Evolutionary conservation across 2,329 filamentous ascomycete species (phyloP), one percentile per base, ranked within the genome.

Genomic region (Colletotrichum sp.): DNA sequence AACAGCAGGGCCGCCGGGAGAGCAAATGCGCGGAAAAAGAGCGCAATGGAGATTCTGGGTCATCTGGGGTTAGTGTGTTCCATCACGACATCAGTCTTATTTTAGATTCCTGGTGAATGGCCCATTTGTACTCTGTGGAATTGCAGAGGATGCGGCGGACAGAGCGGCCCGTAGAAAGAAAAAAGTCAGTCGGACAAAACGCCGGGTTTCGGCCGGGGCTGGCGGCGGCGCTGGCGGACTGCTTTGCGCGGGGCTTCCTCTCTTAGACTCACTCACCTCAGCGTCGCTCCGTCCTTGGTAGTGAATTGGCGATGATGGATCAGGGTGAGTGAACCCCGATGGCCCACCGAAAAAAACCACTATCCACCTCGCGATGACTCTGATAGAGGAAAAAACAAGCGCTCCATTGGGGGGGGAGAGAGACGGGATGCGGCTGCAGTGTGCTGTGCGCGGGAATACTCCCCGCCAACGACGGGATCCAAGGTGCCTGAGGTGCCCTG

Each of bases 331-430:
- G 18, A 72, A 72, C 64, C 28, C 68, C 68, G 72, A 67, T 44
- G 62, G 36, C 63, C 72, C 72, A 72, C 72, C 59, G 24, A 16
- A 24, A 39, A 63, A 63, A 26, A 39, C 68, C 68, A 75, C 60
- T 18, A 52, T 52, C 44, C 44, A 52, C 44, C 0, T 52, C 44
- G n/a, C 44, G 24, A 26, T 18, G 68, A 62, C 63, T 44, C 36
- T 72, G 63, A 64, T 68, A 72, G 39, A 63, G 73, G 63, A 59
- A 76, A 72, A 39, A 72, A 68, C 69, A 76, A 72, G 73, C 69
- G 73, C 63, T 72, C 69, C 73, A 76, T 72, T 68, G 70, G 63
- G 69, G 64, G 73, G 3, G 24, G 44, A 52, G 44, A 52, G 44
- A 52, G 26, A 62, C 24, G 18, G 28, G 59, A 32, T 21, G 72